Conservation (phyloP, 2,329 filamentous ascomycete genomes). For the Trichophyton mentagrophytes region DNA sequence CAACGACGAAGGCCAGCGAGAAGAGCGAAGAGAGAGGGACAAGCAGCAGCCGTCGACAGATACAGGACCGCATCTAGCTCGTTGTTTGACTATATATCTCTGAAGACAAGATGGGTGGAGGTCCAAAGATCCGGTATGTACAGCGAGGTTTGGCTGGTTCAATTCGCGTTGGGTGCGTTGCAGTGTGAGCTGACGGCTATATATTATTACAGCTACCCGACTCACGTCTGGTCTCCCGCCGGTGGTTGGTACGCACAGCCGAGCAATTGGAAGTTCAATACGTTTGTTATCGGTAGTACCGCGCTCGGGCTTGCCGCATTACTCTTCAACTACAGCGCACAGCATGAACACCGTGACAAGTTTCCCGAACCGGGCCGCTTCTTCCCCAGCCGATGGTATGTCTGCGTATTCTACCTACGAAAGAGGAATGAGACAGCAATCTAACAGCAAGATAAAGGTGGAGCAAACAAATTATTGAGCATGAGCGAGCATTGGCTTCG, state of each 20-base stretch:
- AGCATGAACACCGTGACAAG: constrained; percentile 57
- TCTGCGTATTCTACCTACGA: not conserved
- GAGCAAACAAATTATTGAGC: constrained; percentile 58
- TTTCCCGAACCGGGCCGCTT: constrained; percentile 67
- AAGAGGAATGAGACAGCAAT: constrained; percentile 17
- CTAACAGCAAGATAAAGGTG: constrained; percentile 38
- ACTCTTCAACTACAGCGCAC: constrained; percentile 59
- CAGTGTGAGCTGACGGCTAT: not conserved
- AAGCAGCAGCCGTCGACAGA: not conserved
- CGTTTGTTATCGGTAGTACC: constrained; percentile 57
- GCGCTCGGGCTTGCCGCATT: constrained; percentile 56
- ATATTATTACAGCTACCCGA: constrained; percentile 62
- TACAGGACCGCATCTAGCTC: not conserved
- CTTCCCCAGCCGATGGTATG: constrained; percentile 74
- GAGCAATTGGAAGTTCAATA: constrained; percentile 90
- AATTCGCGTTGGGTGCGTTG: constrained; percentile 7
- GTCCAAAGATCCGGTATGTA: constrained; percentile 61
- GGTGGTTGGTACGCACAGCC: constrained; percentile 97
- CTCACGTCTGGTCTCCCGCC: constrained; percentile 97
- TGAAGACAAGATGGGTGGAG: constrained; percentile 51
- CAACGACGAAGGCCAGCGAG: not conserved
- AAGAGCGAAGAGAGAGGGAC: not conserved
- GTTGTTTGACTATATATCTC: not conserved
- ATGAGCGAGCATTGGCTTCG: constrained; percentile 42
- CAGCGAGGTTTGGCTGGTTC: not conserved